Percentiles rank a stretch among this genome's conserved stretches.
These are phyloP conservation scores for Botryosphaeria dothidea DNA, from an alignment of 2,329 filamentous ascomycete genomes.

Conservation along the genomic window DNA sequence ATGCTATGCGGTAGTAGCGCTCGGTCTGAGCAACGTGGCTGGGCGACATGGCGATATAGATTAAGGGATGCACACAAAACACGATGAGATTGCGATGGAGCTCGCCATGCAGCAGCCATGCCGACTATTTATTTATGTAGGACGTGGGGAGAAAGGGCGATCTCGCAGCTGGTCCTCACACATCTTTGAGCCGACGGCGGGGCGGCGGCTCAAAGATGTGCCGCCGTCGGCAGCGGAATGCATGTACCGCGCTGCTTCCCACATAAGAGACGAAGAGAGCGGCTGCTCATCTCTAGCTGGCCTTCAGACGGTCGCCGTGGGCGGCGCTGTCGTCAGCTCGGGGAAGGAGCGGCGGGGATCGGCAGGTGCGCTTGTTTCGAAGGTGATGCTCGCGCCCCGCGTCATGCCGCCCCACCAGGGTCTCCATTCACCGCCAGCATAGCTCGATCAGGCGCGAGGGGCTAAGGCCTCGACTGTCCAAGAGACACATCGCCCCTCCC, in stretches of 20 bases:
- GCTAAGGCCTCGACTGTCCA: constrained; percentile 1
- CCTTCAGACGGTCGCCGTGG: neutral
- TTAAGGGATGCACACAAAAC: neutral
- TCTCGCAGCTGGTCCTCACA: neutral
- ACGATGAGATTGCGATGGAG: neutral
- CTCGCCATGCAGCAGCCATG: neutral
- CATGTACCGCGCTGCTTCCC: neutral
- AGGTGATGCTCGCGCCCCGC: constrained; percentile 8
- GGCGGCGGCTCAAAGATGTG: constrained; percentile 5
- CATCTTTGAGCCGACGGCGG: constrained; percentile 1
- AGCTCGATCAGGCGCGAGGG: neutral
- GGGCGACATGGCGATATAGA: constrained; percentile 13
- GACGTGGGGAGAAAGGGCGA: neutral
- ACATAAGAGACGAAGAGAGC: neutral
- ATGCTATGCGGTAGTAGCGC: constrained; percentile 53
- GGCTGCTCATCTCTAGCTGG: neutral
- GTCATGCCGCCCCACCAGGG: constrained; percentile 10
- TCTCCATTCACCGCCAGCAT: constrained; percentile 8
- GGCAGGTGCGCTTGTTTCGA: constrained; percentile 9
- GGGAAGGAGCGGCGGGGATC: neutral
- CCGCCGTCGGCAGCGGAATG: too few relatives aligned
- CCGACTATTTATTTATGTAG: constrained; percentile 7
- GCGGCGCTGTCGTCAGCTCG: neutral
- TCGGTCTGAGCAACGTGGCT: constrained; percentile 11
- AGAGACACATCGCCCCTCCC: constrained; percentile 12